Evolutionary conservation across 345 rosid genomes (phyloP).

Genomic region (Heritiera fomes): DNA sequence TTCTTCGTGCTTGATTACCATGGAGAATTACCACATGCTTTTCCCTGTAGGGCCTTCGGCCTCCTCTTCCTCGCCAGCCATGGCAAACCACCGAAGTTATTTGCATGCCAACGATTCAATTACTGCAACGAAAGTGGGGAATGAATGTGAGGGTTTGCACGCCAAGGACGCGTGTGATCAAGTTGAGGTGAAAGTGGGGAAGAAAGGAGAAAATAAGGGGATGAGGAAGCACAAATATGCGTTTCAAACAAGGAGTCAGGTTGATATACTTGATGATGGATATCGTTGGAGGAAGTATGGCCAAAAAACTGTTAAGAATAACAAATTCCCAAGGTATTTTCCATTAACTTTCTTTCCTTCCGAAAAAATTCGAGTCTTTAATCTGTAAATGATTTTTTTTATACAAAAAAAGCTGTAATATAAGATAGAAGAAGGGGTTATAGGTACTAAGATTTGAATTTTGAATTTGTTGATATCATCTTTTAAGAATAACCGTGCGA

Average conservation of each 20-base stretch:
- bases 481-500: too few species aligned
- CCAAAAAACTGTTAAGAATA: constrained; percentile 43
- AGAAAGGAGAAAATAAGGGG: constrained; percentile 20
- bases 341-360: not conserved
- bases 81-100: constrained; percentile 6
- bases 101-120: constrained; percentile 9
- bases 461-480: too few species aligned
- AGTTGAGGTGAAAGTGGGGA: constrained; percentile 4
- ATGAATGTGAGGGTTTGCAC: not conserved
- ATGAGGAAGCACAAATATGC: constrained; percentile 43
- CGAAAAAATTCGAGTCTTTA: too few species aligned
- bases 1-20: not conserved
- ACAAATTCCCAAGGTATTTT: constrained; percentile 44
- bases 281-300: constrained; percentile 59
- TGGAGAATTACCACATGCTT: constrained; percentile 28
- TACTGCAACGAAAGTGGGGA: not conserved
- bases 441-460: too few species aligned
- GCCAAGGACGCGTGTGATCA: not conserved
- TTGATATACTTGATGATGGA: constrained; percentile 56
- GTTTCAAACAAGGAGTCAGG: constrained; percentile 50
- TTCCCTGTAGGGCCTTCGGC: constrained; percentile 24
- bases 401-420: too few species aligned
- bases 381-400: too few species aligned
- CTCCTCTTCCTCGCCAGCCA: constrained; percentile 21
- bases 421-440: too few species aligned